Conservation (phyloP, 805 yeast species). For the Wickerhamomyces ciferrii region DNA sequence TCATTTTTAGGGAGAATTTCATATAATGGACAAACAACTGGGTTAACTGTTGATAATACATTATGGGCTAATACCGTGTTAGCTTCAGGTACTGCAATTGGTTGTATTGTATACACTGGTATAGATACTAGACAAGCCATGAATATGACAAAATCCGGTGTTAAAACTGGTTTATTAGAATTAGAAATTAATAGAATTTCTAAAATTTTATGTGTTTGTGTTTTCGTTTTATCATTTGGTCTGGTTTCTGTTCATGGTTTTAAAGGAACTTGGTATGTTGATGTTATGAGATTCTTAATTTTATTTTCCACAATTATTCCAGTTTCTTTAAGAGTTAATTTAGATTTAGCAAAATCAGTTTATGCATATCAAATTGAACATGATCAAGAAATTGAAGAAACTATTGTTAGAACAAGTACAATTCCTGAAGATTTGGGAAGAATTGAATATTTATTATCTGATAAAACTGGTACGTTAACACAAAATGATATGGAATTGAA, state of each 20-base stretch:
- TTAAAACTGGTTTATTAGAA: constrained; percentile 86
- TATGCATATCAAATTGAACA: constrained; percentile 94
- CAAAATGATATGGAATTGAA: constrained; percentile 98
- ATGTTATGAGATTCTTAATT: constrained; percentile 84
- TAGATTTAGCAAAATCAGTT: constrained; percentile 93
- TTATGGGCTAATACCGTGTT: constrained; percentile 98
- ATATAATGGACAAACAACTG: constrained; percentile 50
- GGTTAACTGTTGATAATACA: constrained; percentile 83
- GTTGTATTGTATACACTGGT: constrained; percentile 88
- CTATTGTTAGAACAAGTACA: constrained; percentile 94
- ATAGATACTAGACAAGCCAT: constrained; percentile 89
- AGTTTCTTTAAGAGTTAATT: constrained; percentile 87
- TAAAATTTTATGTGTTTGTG: constrained; percentile 83
- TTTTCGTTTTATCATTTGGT: constrained; percentile 67
- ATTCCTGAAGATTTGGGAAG: constrained; percentile 98
- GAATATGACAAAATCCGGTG: constrained; percentile 85
- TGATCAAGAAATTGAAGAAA: constrained; percentile 73
- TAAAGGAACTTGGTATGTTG: constrained; percentile 76
- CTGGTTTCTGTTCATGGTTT: constrained; percentile 82
- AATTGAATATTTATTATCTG: constrained; percentile 86
- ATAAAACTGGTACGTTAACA: constrained; percentile 95
- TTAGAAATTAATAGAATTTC: constrained; percentile 85
- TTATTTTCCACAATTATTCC: constrained; percentile 95
- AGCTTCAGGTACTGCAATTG: constrained; percentile 90
- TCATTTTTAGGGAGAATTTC: constrained; percentile 71